These are phyloP conservation scores for Logfia minima DNA, from an alignment of 129 eudicot species.

Conservation along the genomic window DNA sequence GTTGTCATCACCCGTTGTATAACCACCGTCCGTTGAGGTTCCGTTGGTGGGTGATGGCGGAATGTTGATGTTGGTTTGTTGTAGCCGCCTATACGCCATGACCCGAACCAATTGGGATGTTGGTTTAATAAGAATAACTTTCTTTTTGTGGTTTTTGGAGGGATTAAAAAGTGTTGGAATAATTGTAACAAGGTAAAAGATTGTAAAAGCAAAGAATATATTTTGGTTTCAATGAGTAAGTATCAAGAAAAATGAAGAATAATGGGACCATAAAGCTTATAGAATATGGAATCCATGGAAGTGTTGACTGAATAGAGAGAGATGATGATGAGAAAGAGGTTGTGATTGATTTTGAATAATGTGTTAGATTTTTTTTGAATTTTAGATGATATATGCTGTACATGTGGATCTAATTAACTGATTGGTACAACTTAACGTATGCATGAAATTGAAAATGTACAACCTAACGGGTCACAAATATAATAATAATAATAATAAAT, in stretches of 20 bases:
- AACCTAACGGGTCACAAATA: neutral
- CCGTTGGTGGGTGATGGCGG: conserved; percentile 27
- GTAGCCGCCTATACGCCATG: conserved; percentile 31
- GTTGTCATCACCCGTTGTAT: conserved; percentile 31
- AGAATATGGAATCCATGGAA: conserved; percentile 33
- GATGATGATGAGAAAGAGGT: conserved; percentile 16
- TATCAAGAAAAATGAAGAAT: conserved; percentile 40
- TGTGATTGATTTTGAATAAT: conserved; percentile 13
- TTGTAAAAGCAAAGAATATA: conserved; percentile 30
- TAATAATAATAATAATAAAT: neutral
- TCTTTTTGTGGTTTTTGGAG: conserved; percentile 13
- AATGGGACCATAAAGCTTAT: conserved; percentile 39
- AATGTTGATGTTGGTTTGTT: conserved; percentile 37
- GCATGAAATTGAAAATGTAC: conserved; percentile 8
- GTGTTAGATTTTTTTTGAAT: conserved; percentile 8
- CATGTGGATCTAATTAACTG: conserved; percentile 22
- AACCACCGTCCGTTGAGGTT: conserved; percentile 20
- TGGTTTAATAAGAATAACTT: neutral
- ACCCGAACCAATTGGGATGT: conserved; percentile 1
- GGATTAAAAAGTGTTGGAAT: conserved; percentile 41
- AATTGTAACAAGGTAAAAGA: conserved; percentile 49
- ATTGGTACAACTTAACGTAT: conserved; percentile 17
- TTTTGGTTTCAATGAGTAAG: conserved; percentile 27
- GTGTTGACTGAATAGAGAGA: conserved; percentile 7
- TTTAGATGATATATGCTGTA: conserved; percentile 23